phyloP scores from a whole-genome alignment of 805 yeast genomes.

The Zygosaccharomyces bisporus region DNA sequence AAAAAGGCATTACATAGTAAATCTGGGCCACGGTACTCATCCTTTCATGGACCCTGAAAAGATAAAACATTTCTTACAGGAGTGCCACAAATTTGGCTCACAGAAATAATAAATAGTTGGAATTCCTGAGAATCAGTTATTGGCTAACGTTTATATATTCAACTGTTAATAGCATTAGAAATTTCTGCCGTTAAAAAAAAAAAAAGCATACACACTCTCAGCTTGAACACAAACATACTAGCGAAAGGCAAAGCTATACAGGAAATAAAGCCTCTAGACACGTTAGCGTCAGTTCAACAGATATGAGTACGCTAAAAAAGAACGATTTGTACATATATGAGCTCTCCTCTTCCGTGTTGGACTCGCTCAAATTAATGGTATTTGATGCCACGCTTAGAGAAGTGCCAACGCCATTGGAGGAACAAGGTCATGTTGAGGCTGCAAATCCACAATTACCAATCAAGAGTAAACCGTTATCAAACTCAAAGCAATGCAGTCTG shows the following conservation, averaged over 20 bases:
- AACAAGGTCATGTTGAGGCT: neutral
- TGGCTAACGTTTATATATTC: neutral
- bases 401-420: slow-evolving; percentile 14
- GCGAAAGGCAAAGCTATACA: neutral
- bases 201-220: too few species aligned
- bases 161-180: neutral
- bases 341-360: slow-evolving; percentile 39
- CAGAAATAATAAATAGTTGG: slow-evolving; percentile 23
- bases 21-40: slow-evolving; percentile 97
- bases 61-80: slow-evolving; percentile 78
- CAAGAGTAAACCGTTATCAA: slow-evolving; percentile 14
- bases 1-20: slow-evolving; percentile 82
- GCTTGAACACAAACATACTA: neutral
- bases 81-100: slow-evolving; percentile 77
- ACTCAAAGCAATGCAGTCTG: slow-evolving; percentile 20
- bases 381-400: slow-evolving; percentile 52
- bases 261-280: neutral
- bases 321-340: slow-evolving; percentile 50
- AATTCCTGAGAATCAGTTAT: neutral
- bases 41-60: slow-evolving; percentile 96
- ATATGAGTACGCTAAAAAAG: slow-evolving; percentile 12
- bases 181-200: neutral
- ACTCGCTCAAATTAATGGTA: slow-evolving; percentile 49
- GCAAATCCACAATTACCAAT: slow-evolving; percentile 5
- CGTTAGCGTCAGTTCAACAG: neutral